Conservation (phyloP, 169 alveolate genomes). For the Babesia sp. region DNA sequence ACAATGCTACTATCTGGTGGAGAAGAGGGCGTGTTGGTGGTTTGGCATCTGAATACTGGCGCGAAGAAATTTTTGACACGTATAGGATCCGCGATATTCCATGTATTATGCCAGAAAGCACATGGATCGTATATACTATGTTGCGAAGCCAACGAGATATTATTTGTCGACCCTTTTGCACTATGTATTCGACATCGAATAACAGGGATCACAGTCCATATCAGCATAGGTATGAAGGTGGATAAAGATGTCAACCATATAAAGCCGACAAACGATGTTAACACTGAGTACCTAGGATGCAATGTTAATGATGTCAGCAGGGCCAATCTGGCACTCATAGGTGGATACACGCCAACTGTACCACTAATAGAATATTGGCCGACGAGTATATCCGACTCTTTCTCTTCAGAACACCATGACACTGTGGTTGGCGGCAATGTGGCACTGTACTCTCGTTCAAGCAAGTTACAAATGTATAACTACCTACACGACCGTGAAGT, state of each 20-base stretch:
- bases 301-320: background rate
- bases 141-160: constrained; percentile 41
- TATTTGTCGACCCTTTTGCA: constrained; percentile 46
- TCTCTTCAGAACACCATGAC: background rate
- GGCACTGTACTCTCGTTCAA: constrained; percentile 39
- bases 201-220: constrained; percentile 41
- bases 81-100: constrained; percentile 60
- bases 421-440: constrained; percentile 40
- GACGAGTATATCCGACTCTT: background rate
- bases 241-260: constrained; percentile 27
- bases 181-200: constrained; percentile 16
- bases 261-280: background rate
- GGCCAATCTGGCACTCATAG: constrained; percentile 8
- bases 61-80: constrained; percentile 56
- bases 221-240: constrained; percentile 36
- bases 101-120: constrained; percentile 11
- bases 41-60: constrained; percentile 54
- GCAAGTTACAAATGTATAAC: constrained; percentile 53
- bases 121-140: constrained; percentile 17
- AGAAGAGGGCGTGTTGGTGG: constrained; percentile 64
- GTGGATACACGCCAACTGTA: constrained; percentile 2
- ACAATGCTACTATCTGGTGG: constrained; percentile 59
- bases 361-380: constrained; percentile 49
- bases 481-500: constrained; percentile 46
- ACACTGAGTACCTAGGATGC: background rate